These are phyloP conservation scores for Colletotrichum spinosum DNA, from an alignment of 2,329 filamentous ascomycete species.

Conservation along the genomic window DNA sequence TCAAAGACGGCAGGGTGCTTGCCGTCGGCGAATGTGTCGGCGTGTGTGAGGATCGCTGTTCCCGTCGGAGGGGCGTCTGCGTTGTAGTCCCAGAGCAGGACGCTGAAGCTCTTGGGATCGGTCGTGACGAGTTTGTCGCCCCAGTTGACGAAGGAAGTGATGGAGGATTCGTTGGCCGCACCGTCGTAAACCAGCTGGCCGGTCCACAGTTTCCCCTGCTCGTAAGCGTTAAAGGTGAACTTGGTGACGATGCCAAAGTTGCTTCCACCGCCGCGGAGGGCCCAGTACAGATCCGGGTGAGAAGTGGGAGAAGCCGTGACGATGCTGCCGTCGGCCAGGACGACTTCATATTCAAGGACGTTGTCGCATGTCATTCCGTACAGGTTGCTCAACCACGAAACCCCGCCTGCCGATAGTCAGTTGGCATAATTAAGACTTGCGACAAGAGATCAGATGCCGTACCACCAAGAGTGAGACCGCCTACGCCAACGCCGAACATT, in stretches of 20 bases:
- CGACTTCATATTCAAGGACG: slow-evolving; percentile 52
- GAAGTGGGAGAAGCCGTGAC: slow-evolving; percentile 48
- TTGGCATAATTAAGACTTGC: background rate
- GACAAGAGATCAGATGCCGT: background rate
- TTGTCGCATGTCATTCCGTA: slow-evolving; percentile 56
- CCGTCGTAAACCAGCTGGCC: background rate
- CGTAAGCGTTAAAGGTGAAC: slow-evolving; percentile 39
- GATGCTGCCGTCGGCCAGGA: slow-evolving; percentile 52
- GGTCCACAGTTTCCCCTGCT: slow-evolving; percentile 35
- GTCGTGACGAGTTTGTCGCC: background rate
- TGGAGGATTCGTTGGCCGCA: background rate
- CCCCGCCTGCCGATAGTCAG: slow-evolving; percentile 46
- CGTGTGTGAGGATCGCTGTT: slow-evolving; percentile 33
- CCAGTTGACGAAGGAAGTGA: background rate
- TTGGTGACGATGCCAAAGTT: slow-evolving; percentile 53
- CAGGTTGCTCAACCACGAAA: slow-evolving; percentile 55
- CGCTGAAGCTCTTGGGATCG: background rate
- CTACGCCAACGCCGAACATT: slow-evolving; percentile 52
- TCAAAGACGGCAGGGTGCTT: slow-evolving; percentile 40
- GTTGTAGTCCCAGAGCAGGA: slow-evolving; percentile 39
- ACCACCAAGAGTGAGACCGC: slow-evolving; percentile 52
- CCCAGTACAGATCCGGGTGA: slow-evolving; percentile 56
- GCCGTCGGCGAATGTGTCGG: slow-evolving; percentile 25
- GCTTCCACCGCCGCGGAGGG: slow-evolving; percentile 57
- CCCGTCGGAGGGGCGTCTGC: slow-evolving; percentile 1